Conservation (phyloP, 2,329 filamentous ascomycete species). For the Colletotrichum limetticola region DNA sequence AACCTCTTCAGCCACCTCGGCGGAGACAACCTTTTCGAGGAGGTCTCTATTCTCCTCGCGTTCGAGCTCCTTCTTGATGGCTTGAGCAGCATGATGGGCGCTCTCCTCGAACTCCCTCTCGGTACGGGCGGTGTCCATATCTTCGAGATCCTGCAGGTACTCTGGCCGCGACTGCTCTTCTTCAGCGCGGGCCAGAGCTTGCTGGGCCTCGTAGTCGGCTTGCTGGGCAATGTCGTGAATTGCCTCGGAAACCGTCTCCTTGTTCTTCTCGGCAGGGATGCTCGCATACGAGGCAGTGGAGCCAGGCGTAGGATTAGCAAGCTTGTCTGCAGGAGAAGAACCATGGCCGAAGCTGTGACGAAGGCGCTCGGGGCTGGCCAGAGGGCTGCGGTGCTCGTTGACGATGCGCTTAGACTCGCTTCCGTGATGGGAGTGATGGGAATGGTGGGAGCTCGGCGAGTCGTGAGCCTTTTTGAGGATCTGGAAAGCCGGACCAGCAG, state of each 20-base stretch:
- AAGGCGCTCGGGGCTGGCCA: constrained; percentile 57
- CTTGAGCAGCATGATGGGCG: constrained; percentile 57
- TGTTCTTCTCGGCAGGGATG: constrained; percentile 47
- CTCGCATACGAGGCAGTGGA: constrained; percentile 34
- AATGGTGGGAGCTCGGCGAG: constrained; percentile 46
- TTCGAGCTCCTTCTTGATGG: constrained; percentile 64
- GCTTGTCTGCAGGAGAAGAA: constrained; percentile 40
- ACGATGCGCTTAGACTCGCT: constrained; percentile 53
- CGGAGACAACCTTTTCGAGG: constrained; percentile 63
- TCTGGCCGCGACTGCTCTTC: constrained; percentile 72
- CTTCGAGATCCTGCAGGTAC: constrained; percentile 60
- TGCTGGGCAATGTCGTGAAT: constrained; percentile 71
- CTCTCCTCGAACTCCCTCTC: constrained; percentile 64
- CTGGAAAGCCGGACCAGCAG: constrained; percentile 53
- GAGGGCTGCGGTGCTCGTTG: constrained; percentile 53
- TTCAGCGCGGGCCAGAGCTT: constrained; percentile 69
- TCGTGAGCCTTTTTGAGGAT: constrained; percentile 61
- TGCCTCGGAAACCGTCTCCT: constrained; percentile 78
- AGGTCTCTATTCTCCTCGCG: constrained; percentile 63
- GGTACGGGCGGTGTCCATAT: constrained; percentile 61
- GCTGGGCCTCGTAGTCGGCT: constrained; percentile 67
- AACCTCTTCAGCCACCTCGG: constrained; percentile 62
- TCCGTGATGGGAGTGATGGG: constrained; percentile 43
- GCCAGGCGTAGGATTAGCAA: constrained; percentile 35
- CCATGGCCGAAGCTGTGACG: constrained; percentile 49